Evolutionary conservation across 2,329 filamentous ascomycete species (phyloP), one percentile per base, ranked within the genome.

Genomic region (Penicillium sp.): DNA sequence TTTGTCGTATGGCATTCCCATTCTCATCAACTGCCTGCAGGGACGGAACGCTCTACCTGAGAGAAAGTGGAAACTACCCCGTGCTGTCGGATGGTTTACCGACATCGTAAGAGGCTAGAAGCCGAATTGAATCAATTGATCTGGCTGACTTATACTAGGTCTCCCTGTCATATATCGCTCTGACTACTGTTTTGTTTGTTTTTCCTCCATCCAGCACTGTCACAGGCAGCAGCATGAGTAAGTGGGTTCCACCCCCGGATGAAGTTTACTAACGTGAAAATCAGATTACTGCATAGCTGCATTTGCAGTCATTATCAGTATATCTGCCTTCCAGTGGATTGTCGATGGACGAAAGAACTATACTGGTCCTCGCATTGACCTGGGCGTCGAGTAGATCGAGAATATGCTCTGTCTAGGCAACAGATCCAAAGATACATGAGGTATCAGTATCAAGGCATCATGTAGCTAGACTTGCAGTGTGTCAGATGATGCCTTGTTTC

Each of bases 101-200:
- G 89, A 89, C 66, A 62, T 79, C 21, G 76, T 82, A 67, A 61
- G 75, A 67, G 60, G 74, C 65, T 24, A 16, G 7, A 57, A 11
- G n/a, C 1, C 13, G 35, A 3, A 16, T 21, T 16, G n/a, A 39
- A 11, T 1, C 2, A 42, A 10, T n/a, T 11, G 16, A 42, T 7
- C 8, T 31, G 13, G 21, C 55, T 70, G 10, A 65, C 22, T 19
- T 1, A 21, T 4, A 33, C 7, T 31, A 87, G 88, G 60, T 73
- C 33, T 65, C 69, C 3, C 79, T 91, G 42, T 77, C 78, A 0
- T 91, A 88, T 74, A 84, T 87, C 0, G 75, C 85, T 13, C 70
- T 91, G 14, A 91, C 88, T 0, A 90, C 87, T 0, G 86, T 91
- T 0, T 76, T 91, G 1, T 91, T 91, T 69, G 79, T 91, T 4